Percentiles rank a stretch among this genome's conserved stretches.
phyloP scores from a whole-genome alignment of 495 filamentous ascomycete species.

The Xylaria acuta region DNA sequence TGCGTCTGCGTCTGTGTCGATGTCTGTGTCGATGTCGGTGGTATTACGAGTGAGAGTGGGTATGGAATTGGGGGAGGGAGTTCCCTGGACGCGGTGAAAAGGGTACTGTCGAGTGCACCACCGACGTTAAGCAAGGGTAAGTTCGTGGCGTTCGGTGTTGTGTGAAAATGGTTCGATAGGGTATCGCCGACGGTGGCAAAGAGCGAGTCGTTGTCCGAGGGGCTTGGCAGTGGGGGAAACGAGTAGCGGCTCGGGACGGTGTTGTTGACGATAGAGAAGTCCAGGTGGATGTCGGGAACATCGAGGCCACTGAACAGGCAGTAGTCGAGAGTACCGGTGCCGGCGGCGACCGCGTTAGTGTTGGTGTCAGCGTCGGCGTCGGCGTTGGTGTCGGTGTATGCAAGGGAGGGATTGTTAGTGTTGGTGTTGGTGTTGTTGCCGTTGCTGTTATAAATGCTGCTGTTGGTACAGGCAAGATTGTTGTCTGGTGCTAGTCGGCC shows the following conservation, averaged over 20 bases:
- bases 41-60: neutral
- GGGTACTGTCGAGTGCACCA: neutral
- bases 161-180: slow-evolving; percentile 8
- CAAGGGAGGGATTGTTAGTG: slow-evolving; percentile 12
- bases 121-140: slow-evolving; percentile 4
- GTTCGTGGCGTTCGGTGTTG: neutral
- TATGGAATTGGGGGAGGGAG: neutral
- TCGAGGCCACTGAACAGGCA: neutral
- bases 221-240: slow-evolving; percentile 14
- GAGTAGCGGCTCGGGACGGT: slow-evolving; percentile 5
- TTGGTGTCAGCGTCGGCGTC: neutral
- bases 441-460: neutral
- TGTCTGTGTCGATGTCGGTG: neutral
- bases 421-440: neutral
- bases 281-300: neutral
- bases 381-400: neutral
- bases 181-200: slow-evolving; percentile 20
- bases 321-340: neutral
- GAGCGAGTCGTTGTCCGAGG: slow-evolving; percentile 7
- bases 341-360: neutral
- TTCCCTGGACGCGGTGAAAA: neutral
- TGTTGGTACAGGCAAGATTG: neutral
- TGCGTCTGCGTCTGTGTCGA: neutral
- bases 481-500: slow-evolving; percentile 12
- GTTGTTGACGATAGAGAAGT: neutral